Percentiles rank a stretch among this genome's conserved stretches.
These are phyloP conservation scores for Epichloe amarillans DNA, from an alignment of 2,329 filamentous ascomycete species.

Conservation along the genomic window DNA sequence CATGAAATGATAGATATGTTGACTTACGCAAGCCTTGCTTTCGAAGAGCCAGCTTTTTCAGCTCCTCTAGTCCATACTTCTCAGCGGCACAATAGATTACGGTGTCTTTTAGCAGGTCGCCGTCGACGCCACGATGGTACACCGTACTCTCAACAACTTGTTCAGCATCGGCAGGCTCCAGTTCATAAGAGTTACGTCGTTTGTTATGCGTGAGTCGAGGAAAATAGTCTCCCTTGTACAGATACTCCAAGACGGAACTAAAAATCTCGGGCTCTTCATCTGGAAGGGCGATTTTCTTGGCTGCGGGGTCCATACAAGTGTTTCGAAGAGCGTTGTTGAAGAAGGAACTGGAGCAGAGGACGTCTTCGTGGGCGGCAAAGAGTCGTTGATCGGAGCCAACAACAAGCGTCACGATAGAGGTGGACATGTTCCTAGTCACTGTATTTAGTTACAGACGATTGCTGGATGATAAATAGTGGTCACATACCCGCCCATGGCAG, in stretches of 20 bases:
- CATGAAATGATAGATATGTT: neutral
- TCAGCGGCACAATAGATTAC: conserved; percentile 83
- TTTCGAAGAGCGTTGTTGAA: conserved; percentile 37
- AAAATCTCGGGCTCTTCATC: conserved; percentile 86
- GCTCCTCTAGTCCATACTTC: conserved; percentile 68
- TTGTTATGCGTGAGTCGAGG: conserved; percentile 74
- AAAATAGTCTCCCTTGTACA: conserved; percentile 91
- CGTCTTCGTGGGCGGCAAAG: conserved; percentile 83
- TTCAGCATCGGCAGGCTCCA: conserved; percentile 48
- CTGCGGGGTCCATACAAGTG: conserved; percentile 20
- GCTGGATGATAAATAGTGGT: neutral
- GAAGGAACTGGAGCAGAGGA: conserved; percentile 66
- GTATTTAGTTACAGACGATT: neutral
- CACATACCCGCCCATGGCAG: conserved; percentile 31
- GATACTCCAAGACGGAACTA: conserved; percentile 76
- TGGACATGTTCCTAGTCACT: conserved; percentile 23
- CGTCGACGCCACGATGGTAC: conserved; percentile 50
- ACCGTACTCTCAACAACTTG: conserved; percentile 50
- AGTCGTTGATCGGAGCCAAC: conserved; percentile 73
- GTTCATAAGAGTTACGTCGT: conserved; percentile 63
- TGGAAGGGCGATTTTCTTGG: conserved; percentile 64
- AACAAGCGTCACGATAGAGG: conserved; percentile 65
- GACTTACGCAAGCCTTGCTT: conserved; percentile 73
- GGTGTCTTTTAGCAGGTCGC: conserved; percentile 71
- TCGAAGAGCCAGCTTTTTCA: conserved; percentile 71